Base-by-base conservation (phyloP, 2,329 filamentous ascomycete genomes). In the Fusarium nurragi region DNA sequence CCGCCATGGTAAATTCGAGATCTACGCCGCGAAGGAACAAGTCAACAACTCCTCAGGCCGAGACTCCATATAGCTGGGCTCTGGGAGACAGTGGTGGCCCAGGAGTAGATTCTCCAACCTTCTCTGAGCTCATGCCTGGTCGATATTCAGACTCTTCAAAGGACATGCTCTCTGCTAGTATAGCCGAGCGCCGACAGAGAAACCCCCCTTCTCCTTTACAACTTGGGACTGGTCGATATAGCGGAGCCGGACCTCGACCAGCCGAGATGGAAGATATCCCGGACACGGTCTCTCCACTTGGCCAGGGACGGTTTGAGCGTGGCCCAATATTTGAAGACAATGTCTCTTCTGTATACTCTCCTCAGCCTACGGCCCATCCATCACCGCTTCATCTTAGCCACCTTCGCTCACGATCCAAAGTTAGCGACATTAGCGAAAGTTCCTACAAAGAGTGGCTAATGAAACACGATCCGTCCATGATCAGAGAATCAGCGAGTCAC, bases 81-180 rank as follows among this genome's bases (percentile, higher is more conserved):
- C 6, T 48, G 11, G 57, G 59, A 43, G 48, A 61, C 13, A 52
- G 64, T 21, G 55, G 65, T 7, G 44, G 22, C 4, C 54, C 55
- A 8, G 48, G 38, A 12, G 21, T 68, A 22, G 55, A 64, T 12
- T 73, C 71, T 21, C 67, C 72, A 9, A 74, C 70, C 13, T 75
- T 76, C 56, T 75, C 72, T 8, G 74, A 77, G 30, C 60, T 76
- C 22, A 75, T 76, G 73, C 72, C 75, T 14, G 56, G 66, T 10
- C 56, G 39, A 5, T 55, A 65, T 4, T 56, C 68, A 32, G 28
- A 37, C n/a, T 59, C 53, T 14, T 41, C 49, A 4, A 56, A 48
- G 6, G 69, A 72, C 19, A 13, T 55, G 5, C 67, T 64, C 21
- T 41, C 54, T 6, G 30, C 54, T 3, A 75, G 52, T 41, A 54